Base-by-base conservation (phyloP, 2,329 filamentous ascomycete species). In the Colletotrichum costaricense region DNA sequence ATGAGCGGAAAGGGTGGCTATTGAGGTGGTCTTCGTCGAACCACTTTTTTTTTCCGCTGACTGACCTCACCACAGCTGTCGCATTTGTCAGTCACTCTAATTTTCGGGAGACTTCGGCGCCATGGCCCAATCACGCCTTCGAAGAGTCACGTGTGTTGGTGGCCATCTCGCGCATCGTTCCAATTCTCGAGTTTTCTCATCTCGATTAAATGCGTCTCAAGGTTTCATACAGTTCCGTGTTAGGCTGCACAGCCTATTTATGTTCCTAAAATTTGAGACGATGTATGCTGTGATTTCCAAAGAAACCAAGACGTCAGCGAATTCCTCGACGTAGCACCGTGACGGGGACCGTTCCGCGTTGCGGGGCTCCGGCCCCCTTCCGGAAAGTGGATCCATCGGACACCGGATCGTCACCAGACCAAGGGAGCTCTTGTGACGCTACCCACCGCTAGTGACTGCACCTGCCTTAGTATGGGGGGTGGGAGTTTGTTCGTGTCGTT, bases 31-130 rank as follows among this genome's bases (percentile, higher is more conserved):
- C 57, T 26, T 56, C 33, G 52, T 72, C 64, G 70, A 62, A 55
- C 72, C 74, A 75, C 74, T 72, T 75, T 74, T 73, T 72, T 69
- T 69, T 66, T n/a, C 57, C 24, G 46, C 60, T 73, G 69, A 73
- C 71, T 73, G 69, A 73, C 71, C 56, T 67, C 58, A 69, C 63
- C 55, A 63, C 63, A 57, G 56, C 52, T 52, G 65, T 73, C 62
- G 72, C 63, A 75, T 75, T 75, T 75, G 74, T 75, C 64, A 75
- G 72, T 67, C 65, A 33, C 52, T 56, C 55, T 11, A 55, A 57
- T n/a, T 28, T 28, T 71, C 56, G 56, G 67, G 22, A 35, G 54
- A 9, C 12, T 49, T 65, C 46, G 67, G 71, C 49, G 22, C 24
- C 19, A 22, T 52, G 33, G 22, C 67, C 67, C 67, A 73, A 73